Evolutionary conservation across 1,284 basidiomycete genomes (phyloP).

Genomic region (Wallemia mellicola): DNA sequence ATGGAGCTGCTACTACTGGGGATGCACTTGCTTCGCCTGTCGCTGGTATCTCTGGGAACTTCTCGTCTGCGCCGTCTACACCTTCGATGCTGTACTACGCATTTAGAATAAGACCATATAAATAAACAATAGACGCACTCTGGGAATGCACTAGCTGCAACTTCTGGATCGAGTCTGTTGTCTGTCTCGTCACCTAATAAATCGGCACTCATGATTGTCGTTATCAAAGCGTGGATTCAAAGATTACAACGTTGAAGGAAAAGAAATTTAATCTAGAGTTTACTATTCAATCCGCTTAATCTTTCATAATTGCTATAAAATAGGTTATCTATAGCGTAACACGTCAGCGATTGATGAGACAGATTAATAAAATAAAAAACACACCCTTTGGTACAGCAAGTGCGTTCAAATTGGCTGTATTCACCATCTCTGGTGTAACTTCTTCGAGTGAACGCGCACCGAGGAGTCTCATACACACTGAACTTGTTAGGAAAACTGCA

Average conservation of each 20-base stretch:
- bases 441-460: conserved; percentile 51
- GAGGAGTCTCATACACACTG: conserved; percentile 64
- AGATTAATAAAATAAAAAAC: no score
- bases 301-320: background rate
- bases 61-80: background rate
- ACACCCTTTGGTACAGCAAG: conserved; percentile 6
- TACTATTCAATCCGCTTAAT: background rate
- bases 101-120: background rate
- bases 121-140: background rate
- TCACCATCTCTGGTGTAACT: conserved; percentile 61
- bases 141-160: background rate
- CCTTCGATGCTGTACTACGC: background rate
- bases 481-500: no score
- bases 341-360: no score
- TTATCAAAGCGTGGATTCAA: background rate
- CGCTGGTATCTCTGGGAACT: background rate
- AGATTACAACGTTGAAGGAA: background rate
- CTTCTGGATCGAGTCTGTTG: background rate
- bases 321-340: background rate
- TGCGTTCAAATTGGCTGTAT: conserved; percentile 31
- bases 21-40: background rate
- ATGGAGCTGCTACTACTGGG: background rate
- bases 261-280: no score
- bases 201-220: background rate
- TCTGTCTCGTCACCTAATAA: background rate